Conservation (phyloP, 345 rosid genomes). For the Sonneratia caseolaris region DNA sequence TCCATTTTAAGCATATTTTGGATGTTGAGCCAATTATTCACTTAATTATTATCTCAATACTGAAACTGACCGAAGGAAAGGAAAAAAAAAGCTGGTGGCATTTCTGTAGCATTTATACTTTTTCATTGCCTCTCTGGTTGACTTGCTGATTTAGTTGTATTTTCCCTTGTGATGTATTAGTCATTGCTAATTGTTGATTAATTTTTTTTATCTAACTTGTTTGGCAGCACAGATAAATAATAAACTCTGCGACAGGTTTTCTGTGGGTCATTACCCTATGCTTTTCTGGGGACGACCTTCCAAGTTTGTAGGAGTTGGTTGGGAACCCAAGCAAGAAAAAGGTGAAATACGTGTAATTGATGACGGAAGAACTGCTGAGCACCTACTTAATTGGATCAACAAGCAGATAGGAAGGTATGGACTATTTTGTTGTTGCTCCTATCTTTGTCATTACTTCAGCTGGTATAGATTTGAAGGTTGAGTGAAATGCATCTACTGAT, state of each 20-base stretch:
- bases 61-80: not conserved
- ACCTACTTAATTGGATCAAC: constrained; percentile 80
- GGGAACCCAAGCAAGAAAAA: constrained; percentile 57
- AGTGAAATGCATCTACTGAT: not conserved
- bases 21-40: not conserved
- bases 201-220: constrained; percentile 11
- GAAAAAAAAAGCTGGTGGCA: not conserved
- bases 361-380: constrained; percentile 78
- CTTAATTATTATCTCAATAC: not conserved
- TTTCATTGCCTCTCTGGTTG: not conserved
- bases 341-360: constrained; percentile 44
- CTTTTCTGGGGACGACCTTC: constrained; percentile 77
- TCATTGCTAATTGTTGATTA: constrained; percentile 1
- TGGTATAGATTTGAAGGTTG: not conserved
- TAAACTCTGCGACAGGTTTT: constrained; percentile 79
- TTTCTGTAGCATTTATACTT: not conserved
- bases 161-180: not conserved
- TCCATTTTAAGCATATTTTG: not conserved
- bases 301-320: constrained; percentile 49
- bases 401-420: constrained; percentile 76
- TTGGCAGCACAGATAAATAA: constrained; percentile 88
- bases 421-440: constrained; percentile 1
- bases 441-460: not conserved
- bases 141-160: not conserved
- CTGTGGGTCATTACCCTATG: constrained; percentile 84